phyloP scores from a whole-genome alignment of 495 filamentous ascomycete genomes.

The Viridothelium virens region DNA sequence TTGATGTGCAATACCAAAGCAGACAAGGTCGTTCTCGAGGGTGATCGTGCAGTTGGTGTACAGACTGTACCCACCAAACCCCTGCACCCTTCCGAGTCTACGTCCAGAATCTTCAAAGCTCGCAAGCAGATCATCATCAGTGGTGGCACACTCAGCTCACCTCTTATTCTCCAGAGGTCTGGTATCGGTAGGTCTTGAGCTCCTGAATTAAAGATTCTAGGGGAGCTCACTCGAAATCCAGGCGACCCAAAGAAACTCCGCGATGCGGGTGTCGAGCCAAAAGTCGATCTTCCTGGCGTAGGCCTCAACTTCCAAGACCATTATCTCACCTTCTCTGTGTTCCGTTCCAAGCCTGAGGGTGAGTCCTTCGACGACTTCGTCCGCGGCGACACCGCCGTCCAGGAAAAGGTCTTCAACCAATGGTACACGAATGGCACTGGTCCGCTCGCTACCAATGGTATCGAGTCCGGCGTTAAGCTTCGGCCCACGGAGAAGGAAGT shows the following conservation, averaged over 20 bases:
- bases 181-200: constrained; percentile 42
- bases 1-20: constrained; percentile 63
- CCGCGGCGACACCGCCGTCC: constrained; percentile 59
- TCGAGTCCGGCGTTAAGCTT: constrained; percentile 76
- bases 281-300: constrained; percentile 73
- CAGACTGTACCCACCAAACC: constrained; percentile 36
- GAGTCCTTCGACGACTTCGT: constrained; percentile 79
- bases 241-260: constrained; percentile 64
- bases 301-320: constrained; percentile 82
- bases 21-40: constrained; percentile 71
- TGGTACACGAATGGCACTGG: constrained; percentile 76
- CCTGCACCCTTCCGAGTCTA: constrained; percentile 37
- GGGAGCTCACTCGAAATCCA: constrained; percentile 5
- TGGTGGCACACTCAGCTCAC: constrained; percentile 72
- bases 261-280: constrained; percentile 57
- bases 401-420: constrained; percentile 47
- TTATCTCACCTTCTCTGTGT: constrained; percentile 71
- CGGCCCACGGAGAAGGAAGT: constrained; percentile 64
- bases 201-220: not conserved
- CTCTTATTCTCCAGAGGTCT: constrained; percentile 68
- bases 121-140: constrained; percentile 73
- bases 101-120: constrained; percentile 44
- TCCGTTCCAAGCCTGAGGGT: constrained; percentile 65
- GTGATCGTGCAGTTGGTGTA: constrained; percentile 36
- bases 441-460: constrained; percentile 73